Percentiles rank a stretch among this genome's conserved stretches.
Conservation (phyloP, 1,284 basidiomycete genomes). For the Rhodotorula sp. region DNA sequence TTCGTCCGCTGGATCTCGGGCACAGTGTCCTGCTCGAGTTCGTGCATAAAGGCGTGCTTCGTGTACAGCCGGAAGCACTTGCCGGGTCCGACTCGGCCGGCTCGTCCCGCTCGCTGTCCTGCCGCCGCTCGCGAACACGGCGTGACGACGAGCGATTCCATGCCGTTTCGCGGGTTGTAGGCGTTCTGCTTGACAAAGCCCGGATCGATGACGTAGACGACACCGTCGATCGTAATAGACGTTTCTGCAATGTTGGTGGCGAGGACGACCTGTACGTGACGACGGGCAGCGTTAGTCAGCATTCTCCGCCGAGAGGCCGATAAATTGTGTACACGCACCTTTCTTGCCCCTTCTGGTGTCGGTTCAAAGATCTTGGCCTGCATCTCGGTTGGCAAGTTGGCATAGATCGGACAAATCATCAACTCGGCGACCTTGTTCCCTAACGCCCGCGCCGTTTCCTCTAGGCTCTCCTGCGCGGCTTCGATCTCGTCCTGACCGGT, state of each 20-base stretch:
- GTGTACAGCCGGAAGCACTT: slow-evolving; percentile 84
- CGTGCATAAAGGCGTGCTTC: slow-evolving; percentile 64
- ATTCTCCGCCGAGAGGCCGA: neutral
- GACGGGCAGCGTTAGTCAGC: neutral
- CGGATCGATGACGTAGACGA: slow-evolving; percentile 96
- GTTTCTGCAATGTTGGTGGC: slow-evolving; percentile 99
- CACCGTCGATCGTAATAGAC: slow-evolving; percentile 94
- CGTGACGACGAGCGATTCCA: slow-evolving; percentile 90
- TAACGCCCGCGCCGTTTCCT: slow-evolving; percentile 88
- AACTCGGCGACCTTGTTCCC: slow-evolving; percentile 95
- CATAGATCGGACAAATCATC: slow-evolving; percentile 95
- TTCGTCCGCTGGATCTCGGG: slow-evolving; percentile 60
- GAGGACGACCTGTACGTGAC: slow-evolving; percentile 65
- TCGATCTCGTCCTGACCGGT: slow-evolving; percentile 99
- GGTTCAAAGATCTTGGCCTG: slow-evolving; percentile 99
- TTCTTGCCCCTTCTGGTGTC: slow-evolving; percentile 90
- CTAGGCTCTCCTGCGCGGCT: slow-evolving; percentile 82
- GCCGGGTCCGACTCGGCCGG: slow-evolving; percentile 96
- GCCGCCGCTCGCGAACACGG: slow-evolving; percentile 96
- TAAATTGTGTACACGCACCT: slow-evolving; percentile 52
- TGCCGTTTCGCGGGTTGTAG: slow-evolving; percentile 92
- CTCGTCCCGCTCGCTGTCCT: slow-evolving; percentile 93
- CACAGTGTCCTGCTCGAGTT: slow-evolving; percentile 61
- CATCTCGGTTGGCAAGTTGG: slow-evolving; percentile 97
- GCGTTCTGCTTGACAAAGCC: slow-evolving; percentile 98